A percentile compares a stretch with the other conserved stretches of the same genome.
These are phyloP conservation scores for Thalassiosira exigua DNA, from an alignment of 352 stramenopile species.

Conservation along the genomic window DNA sequence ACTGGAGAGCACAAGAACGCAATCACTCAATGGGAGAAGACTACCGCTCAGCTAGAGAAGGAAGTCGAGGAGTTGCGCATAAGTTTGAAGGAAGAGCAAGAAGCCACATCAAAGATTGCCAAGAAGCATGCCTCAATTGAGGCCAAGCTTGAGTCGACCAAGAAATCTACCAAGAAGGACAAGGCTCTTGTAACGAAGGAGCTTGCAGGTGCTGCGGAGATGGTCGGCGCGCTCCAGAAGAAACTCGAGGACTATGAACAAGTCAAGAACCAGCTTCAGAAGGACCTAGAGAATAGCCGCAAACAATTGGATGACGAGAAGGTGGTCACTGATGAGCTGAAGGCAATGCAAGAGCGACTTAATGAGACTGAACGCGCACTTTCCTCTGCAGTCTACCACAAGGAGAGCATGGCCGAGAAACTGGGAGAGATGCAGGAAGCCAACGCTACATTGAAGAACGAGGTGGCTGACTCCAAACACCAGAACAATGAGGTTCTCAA, in stretches of 20 bases:
- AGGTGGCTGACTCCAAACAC: not conserved
- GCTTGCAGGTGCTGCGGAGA: too few relatives aligned
- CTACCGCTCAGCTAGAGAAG: too few relatives aligned
- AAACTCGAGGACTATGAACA: too few relatives aligned
- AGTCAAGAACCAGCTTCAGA: too few relatives aligned
- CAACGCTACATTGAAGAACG: not conserved
- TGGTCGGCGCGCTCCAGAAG: too few relatives aligned
- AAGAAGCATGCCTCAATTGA: not conserved
- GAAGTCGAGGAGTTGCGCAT: not conserved
- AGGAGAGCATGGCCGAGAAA: not conserved
- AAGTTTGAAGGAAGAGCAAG: not conserved
- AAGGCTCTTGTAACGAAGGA: too few relatives aligned
- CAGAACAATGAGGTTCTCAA: not conserved
- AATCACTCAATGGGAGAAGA: too few relatives aligned
- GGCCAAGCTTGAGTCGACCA: not conserved
- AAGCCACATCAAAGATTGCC: not conserved
- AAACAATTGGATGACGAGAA: not conserved
- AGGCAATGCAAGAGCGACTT: not conserved
- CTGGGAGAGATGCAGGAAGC: not conserved
- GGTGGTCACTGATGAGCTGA: not conserved
- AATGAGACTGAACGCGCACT: not conserved
- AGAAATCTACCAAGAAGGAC: too few relatives aligned
- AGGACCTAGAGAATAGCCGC: not conserved
- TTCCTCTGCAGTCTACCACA: not conserved
- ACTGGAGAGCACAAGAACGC: too few relatives aligned